Evolutionary conservation across 2,329 filamentous ascomycete species (phyloP).

Genomic region (Alternaria viburni): DNA sequence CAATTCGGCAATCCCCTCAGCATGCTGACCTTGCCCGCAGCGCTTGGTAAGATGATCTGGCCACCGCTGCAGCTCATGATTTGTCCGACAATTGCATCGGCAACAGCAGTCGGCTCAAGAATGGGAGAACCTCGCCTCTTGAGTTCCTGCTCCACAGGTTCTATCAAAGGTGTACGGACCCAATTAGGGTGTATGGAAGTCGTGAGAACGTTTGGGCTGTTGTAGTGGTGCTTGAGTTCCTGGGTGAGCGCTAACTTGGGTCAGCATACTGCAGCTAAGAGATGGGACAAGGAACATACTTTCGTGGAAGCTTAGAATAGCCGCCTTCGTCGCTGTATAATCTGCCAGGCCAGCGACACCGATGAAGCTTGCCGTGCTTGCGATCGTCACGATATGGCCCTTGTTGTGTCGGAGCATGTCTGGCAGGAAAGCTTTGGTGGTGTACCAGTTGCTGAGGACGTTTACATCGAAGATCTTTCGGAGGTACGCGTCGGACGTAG

Average conservation of each 20-base stretch:
- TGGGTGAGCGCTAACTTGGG: constrained; percentile 34
- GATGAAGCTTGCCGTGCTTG: constrained; percentile 60
- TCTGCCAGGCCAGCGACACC: constrained; percentile 57
- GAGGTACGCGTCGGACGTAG: constrained; percentile 37
- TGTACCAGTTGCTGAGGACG: constrained; percentile 46
- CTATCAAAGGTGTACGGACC: constrained; percentile 50
- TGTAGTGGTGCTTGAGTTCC: constrained; percentile 50
- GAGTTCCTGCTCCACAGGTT: constrained; percentile 41
- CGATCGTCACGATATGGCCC: constrained; percentile 64
- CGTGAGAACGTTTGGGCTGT: constrained; percentile 50
- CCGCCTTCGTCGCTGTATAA: constrained; percentile 61
- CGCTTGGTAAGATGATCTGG: constrained; percentile 49
- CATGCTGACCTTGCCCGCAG: constrained; percentile 26
- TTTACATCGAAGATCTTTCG: constrained; percentile 47
- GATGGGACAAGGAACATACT: constrained; percentile 54
- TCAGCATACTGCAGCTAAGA: constrained; percentile 24
- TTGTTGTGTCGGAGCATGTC: constrained; percentile 45
- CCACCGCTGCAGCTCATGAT: constrained; percentile 48
- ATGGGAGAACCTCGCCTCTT: constrained; percentile 35
- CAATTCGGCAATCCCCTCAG: constrained; percentile 56
- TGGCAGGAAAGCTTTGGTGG: constrained; percentile 44
- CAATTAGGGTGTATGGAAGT: constrained; percentile 53
- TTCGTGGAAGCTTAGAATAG: constrained; percentile 62
- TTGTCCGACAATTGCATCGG: constrained; percentile 51
- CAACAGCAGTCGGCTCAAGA: constrained; percentile 49